Conservation (phyloP, 495 filamentous ascomycete genomes). For the Thozetella sp. region DNA sequence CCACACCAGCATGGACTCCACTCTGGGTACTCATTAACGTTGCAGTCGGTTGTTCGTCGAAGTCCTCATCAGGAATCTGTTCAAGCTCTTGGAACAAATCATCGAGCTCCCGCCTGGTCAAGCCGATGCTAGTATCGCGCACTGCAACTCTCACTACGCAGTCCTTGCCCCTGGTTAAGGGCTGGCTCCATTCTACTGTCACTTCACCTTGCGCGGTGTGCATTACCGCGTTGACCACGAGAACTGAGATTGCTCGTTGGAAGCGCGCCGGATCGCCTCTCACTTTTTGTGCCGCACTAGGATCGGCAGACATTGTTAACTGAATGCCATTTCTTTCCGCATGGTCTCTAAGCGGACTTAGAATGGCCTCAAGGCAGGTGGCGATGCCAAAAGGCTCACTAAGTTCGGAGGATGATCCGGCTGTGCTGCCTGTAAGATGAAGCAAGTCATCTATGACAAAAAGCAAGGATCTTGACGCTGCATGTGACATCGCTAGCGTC, state of each 20-base stretch:
- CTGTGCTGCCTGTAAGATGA: conserved; percentile 79
- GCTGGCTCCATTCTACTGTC: conserved; percentile 61
- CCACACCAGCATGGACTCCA: conserved; percentile 20
- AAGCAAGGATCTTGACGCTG: conserved; percentile 87
- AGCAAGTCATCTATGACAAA: conserved; percentile 89
- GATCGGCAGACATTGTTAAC: conserved; percentile 57
- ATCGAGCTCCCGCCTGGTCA: conserved; percentile 66
- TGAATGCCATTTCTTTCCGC: conserved; percentile 68
- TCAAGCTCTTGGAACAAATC: conserved; percentile 78
- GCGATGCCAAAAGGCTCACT: conserved; percentile 71
- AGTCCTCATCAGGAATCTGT: conserved; percentile 67
- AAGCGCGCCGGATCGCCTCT: conserved; percentile 72
- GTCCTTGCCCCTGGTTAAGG: conserved; percentile 24
- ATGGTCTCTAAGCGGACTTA: conserved; percentile 64
- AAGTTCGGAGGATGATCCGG: conserved; percentile 69
- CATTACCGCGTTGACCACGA: conserved; percentile 78
- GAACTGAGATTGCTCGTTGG: conserved; percentile 71
- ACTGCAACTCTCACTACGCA: conserved; percentile 67
- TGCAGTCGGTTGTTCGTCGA: conserved; percentile 33
- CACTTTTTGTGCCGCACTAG: conserved; percentile 61
- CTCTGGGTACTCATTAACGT: conserved; percentile 1
- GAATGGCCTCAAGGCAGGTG: conserved; percentile 66
- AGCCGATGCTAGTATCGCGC: conserved; percentile 72
- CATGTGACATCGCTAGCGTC: conserved; percentile 76
- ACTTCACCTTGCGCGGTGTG: conserved; percentile 65